Base-by-base conservation (phyloP, 2,329 filamentous ascomycete genomes). In the Nannizziopsis arthrosporioides region DNA sequence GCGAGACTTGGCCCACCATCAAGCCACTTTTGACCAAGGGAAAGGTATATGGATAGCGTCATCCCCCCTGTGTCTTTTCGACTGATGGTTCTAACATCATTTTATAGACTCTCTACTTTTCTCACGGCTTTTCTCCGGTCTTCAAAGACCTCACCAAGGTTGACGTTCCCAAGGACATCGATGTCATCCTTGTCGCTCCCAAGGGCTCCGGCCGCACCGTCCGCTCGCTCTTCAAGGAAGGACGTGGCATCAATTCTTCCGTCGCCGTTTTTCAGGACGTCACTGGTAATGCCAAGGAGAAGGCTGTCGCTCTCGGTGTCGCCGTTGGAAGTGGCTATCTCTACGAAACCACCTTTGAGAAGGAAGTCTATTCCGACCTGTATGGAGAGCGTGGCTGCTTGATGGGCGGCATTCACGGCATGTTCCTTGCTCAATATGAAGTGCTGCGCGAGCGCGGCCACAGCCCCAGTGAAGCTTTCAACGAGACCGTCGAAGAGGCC, bases 371-470 rank as follows among this genome's bases (percentile, higher is more conserved):
- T 85, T 95, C 88, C 55, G 92, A 96, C 74, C 83, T 98, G 60
- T 98, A 98, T 78, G 92, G 92, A 73, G 92, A 98, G 84, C 89
- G 92, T 75, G 92, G 92, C 69, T 98, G 92, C 82, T 78, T 98
- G 65, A 98, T 98, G 92, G 92, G 92, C 63, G 92, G 92, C 73
- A 98, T 98, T 74, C 92, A 98, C 81, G 92, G 92, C 69, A 98
- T 98, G 92, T 98, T 98, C 85, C 87, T 98, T 60, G 92, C 92
- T 54, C 92, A 98, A 78, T 98, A 98, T 80, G 92, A 98, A 80
- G 92, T 98, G 60, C 89, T 98, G 73, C 89, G 92, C 67, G 92
- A 98, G 82, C 84, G 85, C 61, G 92, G 92, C 73, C 92, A 98
- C 83, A 85, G 79, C 73, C 92, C 92, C 69, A 90, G 84, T 62